Conservation (phyloP, 2,329 filamentous ascomycete genomes). For the Rhynchosporium graminicola region DNA sequence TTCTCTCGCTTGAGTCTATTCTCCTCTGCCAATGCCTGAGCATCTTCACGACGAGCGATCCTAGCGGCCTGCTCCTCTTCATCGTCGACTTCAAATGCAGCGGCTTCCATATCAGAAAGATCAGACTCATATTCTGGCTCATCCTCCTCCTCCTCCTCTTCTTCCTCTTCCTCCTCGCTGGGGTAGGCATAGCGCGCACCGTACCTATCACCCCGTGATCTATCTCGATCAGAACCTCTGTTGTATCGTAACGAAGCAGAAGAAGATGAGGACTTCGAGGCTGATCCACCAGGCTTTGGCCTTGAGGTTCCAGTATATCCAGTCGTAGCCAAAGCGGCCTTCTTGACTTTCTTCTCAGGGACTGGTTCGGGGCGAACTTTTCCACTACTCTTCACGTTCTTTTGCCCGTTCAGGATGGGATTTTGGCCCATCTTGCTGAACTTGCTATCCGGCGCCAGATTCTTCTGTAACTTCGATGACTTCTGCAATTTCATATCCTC, state of each 20-base stretch:
- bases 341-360: constrained; percentile 60
- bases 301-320: constrained; percentile 67
- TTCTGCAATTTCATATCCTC: constrained; percentile 36
- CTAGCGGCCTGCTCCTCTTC: constrained; percentile 67
- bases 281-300: constrained; percentile 49
- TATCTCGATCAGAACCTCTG: constrained; percentile 22
- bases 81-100: constrained; percentile 69
- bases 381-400: constrained; percentile 24
- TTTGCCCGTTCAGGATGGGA: constrained; percentile 25
- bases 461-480: constrained; percentile 33
- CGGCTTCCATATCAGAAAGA: constrained; percentile 74
- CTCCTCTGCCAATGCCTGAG: constrained; percentile 63
- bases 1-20: constrained; percentile 62
- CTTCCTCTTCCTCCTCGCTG: constrained; percentile 41
- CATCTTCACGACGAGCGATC: constrained; percentile 67
- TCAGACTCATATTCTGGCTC: constrained; percentile 67
- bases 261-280: constrained; percentile 34
- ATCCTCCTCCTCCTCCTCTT: constrained; percentile 58
- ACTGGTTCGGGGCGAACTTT: constrained; percentile 39
- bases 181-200: constrained; percentile 43
- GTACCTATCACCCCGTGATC: constrained; percentile 27
- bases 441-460: constrained; percentile 35
- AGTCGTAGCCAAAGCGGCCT: constrained; percentile 61
- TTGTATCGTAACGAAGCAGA: constrained; percentile 30
- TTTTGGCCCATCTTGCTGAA: constrained; percentile 29